Percentiles rank a stretch among this genome's conserved stretches.
Evolutionary conservation across 139 green algal genomes (phyloP).

Genomic region (Chlamydomonas applanata): DNA sequence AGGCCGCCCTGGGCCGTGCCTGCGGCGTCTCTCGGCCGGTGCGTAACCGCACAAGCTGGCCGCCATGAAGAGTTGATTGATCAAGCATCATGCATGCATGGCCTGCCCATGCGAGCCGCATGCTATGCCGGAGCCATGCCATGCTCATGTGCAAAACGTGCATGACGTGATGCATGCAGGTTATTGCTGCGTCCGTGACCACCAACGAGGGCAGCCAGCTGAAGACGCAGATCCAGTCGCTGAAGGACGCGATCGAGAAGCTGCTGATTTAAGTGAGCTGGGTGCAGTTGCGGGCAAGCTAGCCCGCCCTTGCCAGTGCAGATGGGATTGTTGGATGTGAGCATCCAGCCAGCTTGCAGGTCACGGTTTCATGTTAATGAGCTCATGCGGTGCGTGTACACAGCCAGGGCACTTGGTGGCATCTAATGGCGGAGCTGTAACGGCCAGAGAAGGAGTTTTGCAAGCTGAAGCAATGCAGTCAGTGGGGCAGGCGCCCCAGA

Average conservation of each 20-base stretch:
- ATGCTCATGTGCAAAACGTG: constrained; percentile 20
- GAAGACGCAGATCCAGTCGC: constrained; percentile 91
- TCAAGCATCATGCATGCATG: background rate
- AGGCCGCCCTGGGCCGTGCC: constrained; percentile 93
- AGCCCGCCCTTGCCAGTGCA: no score
- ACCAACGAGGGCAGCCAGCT: constrained; percentile 98
- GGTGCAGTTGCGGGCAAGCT: no score
- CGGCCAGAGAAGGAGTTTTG: no score
- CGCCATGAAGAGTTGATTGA: background rate
- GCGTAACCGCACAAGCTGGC: background rate
- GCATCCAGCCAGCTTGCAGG: no score
- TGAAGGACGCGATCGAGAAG: constrained; percentile 96
- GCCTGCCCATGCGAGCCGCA: background rate
- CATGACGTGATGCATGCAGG: constrained; percentile 22
- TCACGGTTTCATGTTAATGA: no score
- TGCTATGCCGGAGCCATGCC: background rate
- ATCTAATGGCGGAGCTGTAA: no score
- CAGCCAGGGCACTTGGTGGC: no score
- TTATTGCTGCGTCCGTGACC: constrained; percentile 93
- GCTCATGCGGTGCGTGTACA: no score
- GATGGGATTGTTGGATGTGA: no score
- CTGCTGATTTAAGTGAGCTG: constrained; percentile 93
- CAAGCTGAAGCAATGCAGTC: no score
- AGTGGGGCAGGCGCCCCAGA: no score
- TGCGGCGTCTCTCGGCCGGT: constrained; percentile 94